Percentiles rank a stretch among this genome's conserved stretches.
Conservation (phyloP, 768 basidiomycete genomes). For the Coprinopsis cinerea region DNA sequence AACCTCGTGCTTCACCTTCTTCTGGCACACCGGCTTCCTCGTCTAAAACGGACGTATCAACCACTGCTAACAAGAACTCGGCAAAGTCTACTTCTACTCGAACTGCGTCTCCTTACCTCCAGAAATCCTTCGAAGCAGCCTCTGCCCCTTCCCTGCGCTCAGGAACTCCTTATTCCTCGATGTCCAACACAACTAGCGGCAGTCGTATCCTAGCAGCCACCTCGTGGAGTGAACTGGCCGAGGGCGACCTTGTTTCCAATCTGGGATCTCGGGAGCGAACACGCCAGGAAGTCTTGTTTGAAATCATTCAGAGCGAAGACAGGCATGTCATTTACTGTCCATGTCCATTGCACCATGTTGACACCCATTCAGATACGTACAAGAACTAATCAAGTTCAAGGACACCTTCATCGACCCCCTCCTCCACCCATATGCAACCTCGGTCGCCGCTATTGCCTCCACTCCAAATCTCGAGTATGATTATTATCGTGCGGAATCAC, state of each 20-base stretch:
- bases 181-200: conserved; percentile 56
- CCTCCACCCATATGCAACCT: conserved; percentile 72
- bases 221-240: conserved; percentile 93
- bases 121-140: conserved; percentile 40
- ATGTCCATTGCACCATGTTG: conserved; percentile 7
- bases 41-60: conserved; percentile 58
- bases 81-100: conserved; percentile 56
- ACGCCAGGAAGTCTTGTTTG: conserved; percentile 92
- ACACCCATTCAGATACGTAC: conserved; percentile 67
- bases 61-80: conserved; percentile 30
- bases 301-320: conserved; percentile 95
- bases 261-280: conserved; percentile 92
- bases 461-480: conserved; percentile 63
- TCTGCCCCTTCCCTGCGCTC: conserved; percentile 72
- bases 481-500: conserved; percentile 65
- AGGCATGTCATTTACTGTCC: conserved; percentile 44
- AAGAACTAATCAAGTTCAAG: conserved; percentile 86
- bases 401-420: conserved; percentile 89
- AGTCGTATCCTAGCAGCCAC: conserved; percentile 70
- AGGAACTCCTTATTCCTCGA: conserved; percentile 75
- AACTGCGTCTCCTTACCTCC: conserved; percentile 50
- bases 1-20: conserved; percentile 50
- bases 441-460: conserved; percentile 41
- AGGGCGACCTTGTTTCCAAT: conserved; percentile 90
- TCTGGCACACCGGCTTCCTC: conserved; percentile 56